Evolutionary conservation across 768 basidiomycete genomes (phyloP).

Genomic region (Phlegmacium glaucopus): DNA sequence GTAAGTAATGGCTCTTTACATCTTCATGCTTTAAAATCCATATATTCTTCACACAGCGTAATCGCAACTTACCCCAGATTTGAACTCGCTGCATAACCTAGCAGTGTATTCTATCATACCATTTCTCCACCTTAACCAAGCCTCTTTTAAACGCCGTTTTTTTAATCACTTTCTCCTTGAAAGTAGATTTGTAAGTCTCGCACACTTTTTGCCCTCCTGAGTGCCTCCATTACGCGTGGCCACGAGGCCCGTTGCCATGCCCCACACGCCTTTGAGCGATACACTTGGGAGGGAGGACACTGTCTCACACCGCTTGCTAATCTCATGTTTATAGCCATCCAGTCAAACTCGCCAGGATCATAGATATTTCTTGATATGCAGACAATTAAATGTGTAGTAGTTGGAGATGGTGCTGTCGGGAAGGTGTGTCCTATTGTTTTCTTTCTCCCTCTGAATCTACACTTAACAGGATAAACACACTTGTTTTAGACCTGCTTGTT

Average conservation of each 20-base stretch:
- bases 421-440: constrained; percentile 60
- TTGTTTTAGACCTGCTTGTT: constrained; percentile 82
- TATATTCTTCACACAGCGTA: background rate
- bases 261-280: constrained; percentile 15
- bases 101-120: constrained; percentile 3
- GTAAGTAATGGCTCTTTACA: constrained; percentile 8
- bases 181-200: constrained; percentile 14
- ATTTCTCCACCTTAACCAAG: constrained; percentile 1
- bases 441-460: constrained; percentile 6
- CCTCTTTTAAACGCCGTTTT: constrained; percentile 8
- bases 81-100: constrained; percentile 1
- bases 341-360: constrained; percentile 9
- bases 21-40: constrained; percentile 1
- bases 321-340: constrained; percentile 9
- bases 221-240: constrained; percentile 21
- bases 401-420: constrained; percentile 97
- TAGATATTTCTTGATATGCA: constrained; percentile 59
- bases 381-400: constrained; percentile 97
- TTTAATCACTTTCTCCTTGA: constrained; percentile 12
- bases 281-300: constrained; percentile 4
- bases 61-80: background rate
- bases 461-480: constrained; percentile 4
- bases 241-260: constrained; percentile 43
- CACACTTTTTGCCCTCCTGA: constrained; percentile 8
- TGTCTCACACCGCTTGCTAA: constrained; percentile 13